Evolutionary conservation across 495 filamentous ascomycete genomes (phyloP).

Genomic region (Lophium mytilinum): DNA sequence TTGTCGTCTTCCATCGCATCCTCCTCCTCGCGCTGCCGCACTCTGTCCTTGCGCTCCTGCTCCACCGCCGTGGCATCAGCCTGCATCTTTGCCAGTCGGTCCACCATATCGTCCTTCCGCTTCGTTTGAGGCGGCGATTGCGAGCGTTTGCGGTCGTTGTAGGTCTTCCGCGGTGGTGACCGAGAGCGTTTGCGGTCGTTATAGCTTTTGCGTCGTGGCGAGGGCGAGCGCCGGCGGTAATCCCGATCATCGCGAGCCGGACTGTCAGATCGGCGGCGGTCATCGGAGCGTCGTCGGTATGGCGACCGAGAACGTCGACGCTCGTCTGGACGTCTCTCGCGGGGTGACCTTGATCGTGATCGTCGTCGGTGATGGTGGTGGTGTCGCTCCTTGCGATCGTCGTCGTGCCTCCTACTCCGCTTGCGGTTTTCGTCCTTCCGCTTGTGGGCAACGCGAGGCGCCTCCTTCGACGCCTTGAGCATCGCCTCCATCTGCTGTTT

Average conservation of each 20-base stretch:
- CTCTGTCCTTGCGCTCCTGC: constrained; percentile 44
- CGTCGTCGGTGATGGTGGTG: constrained; percentile 20
- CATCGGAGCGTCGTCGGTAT: background rate
- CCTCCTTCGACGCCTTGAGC: constrained; percentile 62
- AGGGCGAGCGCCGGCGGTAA: constrained; percentile 4
- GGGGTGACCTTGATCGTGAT: constrained; percentile 29
- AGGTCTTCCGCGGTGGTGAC: background rate
- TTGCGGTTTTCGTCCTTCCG: constrained; percentile 32
- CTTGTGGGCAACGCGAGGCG: constrained; percentile 36
- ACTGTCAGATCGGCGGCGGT: constrained; percentile 11
- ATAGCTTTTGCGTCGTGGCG: background rate
- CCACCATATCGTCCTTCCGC: constrained; percentile 38
- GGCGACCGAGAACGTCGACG: background rate
- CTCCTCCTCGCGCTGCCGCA: constrained; percentile 56
- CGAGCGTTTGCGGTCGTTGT: constrained; percentile 1
- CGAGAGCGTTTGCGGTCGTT: constrained; percentile 1
- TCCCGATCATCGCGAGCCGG: constrained; percentile 1
- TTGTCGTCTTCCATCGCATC: constrained; percentile 45
- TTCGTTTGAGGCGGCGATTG: background rate
- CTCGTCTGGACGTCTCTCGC: constrained; percentile 3
- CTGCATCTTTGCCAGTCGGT: constrained; percentile 82
- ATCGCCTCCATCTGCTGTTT: constrained; percentile 85
- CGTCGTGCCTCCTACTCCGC: constrained; percentile 14
- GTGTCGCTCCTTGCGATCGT: constrained; percentile 25
- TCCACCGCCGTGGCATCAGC: constrained; percentile 74